These are phyloP conservation scores for Metschnikowia chrysomelidarum DNA, from an alignment of 805 yeast genomes.

Conservation along the genomic window DNA sequence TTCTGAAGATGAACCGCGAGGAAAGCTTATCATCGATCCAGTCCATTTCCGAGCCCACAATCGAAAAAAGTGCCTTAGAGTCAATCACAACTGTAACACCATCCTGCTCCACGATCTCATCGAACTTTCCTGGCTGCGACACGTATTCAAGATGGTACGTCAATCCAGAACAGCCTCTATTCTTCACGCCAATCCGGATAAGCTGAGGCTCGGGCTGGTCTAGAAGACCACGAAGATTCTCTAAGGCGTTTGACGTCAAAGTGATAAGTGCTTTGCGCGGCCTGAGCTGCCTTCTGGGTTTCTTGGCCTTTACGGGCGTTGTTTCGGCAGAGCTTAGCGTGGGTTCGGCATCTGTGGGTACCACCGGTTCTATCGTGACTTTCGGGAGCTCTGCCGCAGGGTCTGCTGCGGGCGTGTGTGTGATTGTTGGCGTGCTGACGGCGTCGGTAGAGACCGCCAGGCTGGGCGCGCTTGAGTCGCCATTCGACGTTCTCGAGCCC, in stretches of 20 bases:
- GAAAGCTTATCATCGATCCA: slow-evolving; percentile 93
- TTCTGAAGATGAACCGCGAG: slow-evolving; percentile 85
- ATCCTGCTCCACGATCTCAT: slow-evolving; percentile 89
- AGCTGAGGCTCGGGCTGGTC: slow-evolving; percentile 85
- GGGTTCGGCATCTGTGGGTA: not conserved
- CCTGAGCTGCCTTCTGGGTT: slow-evolving; percentile 59
- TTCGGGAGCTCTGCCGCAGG: slow-evolving; percentile 9
- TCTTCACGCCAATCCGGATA: slow-evolving; percentile 89
- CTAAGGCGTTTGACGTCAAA: slow-evolving; percentile 70
- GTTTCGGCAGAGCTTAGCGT: slow-evolving; percentile 2
- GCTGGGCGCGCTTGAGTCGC: not conserved
- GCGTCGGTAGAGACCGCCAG: not conserved
- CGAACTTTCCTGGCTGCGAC: slow-evolving; percentile 87
- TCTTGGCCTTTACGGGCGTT: slow-evolving; percentile 14
- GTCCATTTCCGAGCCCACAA: slow-evolving; percentile 98
- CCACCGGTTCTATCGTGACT: slow-evolving; percentile 4
- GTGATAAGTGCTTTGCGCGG: slow-evolving; percentile 91
- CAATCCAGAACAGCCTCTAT: slow-evolving; percentile 95
- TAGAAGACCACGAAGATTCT: slow-evolving; percentile 64
- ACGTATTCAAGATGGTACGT: slow-evolving; percentile 92
- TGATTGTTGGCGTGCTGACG: slow-evolving; percentile 6
- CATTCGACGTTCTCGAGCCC: not conserved
- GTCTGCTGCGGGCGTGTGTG: not conserved
- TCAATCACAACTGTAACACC: slow-evolving; percentile 91
- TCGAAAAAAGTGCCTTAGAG: slow-evolving; percentile 92